Evolutionary conservation across 805 yeast species (phyloP), one percentile per base, ranked within the genome.

Genomic region (Wickerhamomyces bisporus): DNA sequence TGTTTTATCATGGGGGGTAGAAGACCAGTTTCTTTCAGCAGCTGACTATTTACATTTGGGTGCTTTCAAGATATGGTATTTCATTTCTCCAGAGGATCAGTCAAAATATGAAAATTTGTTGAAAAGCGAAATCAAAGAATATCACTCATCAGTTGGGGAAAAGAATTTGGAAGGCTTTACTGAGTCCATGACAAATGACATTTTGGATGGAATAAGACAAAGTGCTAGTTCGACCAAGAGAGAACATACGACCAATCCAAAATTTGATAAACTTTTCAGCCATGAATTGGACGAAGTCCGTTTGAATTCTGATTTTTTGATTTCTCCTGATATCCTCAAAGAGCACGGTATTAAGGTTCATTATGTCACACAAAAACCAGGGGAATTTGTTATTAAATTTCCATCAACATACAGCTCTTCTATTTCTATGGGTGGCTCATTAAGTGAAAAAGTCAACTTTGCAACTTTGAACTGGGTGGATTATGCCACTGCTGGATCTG

Each of bases 401-500:
- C 87, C 89, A 0, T 65, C 67, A 38, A 51, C 74, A 1, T 81
- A 75, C 50, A 62, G 80, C 1, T 55, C 77, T 12, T 60, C 55
- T 5, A 52, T 79, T 3, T 75, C 81, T 0, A 53, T 75, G 13
- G 88, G 87, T 0, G 66, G 76, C 35, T 68, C 69, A 30, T 55
- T 80, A 6, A 69, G 73, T 36, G 85, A 82, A 55, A 65, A 70
- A 26, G 75, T 72, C 3, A 68, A 70, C 38, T 72, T 81, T 62
- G 82, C 84, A 1, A 67, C 82, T 1, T 45, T 54, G 10, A 57
- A 66, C 8, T 82, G 89, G 88, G 49, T 81, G 10, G 57, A 64
- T 4, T 55, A 65, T 36, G 71, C 77, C 0, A 15, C 64, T 2
- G 74, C 70, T 25, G 76, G 76, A 0, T 75, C 71, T 28, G 49